Evolutionary conservation across 163 green algal species (phyloP), one percentile per base, ranked within the genome.

Genomic region (Chloromonas sp.): DNA sequence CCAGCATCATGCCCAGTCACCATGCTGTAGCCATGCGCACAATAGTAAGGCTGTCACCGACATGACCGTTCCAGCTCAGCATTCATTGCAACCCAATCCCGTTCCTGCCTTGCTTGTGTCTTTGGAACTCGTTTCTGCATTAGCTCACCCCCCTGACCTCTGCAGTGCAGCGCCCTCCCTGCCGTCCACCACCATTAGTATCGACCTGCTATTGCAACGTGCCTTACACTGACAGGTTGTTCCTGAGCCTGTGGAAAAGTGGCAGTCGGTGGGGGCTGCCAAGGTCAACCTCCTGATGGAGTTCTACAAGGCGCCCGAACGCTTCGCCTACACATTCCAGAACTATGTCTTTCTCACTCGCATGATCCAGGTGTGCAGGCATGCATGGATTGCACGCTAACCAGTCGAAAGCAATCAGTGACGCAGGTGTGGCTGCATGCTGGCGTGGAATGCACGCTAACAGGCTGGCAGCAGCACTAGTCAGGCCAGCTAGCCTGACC

Each of bases 301-400:
- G 71, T 99, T 99, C 83, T 99, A 99, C 89, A 87, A 91, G 2
- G 89, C 98, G 60, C 96, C 95, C 1, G 2, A 94, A 58, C 91
- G 94, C 76, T 98, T 96, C 87, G 97, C 96, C 0, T 99, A 98
- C 91, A 97, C 94, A 62, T 99, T 99, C 87, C 97, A 99, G 89
- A 98, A 98, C 91, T 99, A 98, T 81, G 97, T 99, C 0, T 98
- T 99, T 84, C 84, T 99, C 74, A 98, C 96, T 0, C 90, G 97
- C 15, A 91, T 98, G 84, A 83, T 96, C 83, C 93, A 98, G 92
- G 94, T 95, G 85, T 59, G 71, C 66, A 74, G 11, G 66, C 5
- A 74, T 36, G 36, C 36, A 36, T 36, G 36, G 36, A 36, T 36
- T 36, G 36, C 36, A 36, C 36, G 36, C 36, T 36, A 36, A 36